Evolutionary conservation across 2,329 filamentous ascomycete genomes (phyloP).

Genomic region (Furcasterigmium sp.): DNA sequence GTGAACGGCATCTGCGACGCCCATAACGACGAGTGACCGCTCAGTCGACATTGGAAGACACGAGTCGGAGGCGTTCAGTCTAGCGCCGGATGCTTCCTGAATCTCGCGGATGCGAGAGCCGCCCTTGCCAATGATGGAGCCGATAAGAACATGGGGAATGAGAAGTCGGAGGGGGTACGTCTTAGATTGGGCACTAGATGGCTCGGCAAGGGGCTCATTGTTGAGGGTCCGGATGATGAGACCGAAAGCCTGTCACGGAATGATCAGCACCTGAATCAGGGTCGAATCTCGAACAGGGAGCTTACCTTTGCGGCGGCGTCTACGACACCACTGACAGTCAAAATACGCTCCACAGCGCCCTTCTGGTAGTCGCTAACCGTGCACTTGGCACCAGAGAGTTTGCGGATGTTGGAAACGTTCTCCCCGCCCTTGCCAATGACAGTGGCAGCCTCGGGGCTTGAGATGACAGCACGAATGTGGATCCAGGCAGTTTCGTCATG

Average conservation of each 20-base stretch:
- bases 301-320: conserved; percentile 92
- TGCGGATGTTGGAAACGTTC: conserved; percentile 95
- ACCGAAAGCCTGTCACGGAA: conserved; percentile 74
- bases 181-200: conserved; percentile 91
- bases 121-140: conserved; percentile 97
- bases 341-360: conserved; percentile 92
- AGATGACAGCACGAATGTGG: conserved; percentile 94
- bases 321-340: conserved; percentile 94
- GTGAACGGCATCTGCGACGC: conserved; percentile 95
- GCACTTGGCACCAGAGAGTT: conserved; percentile 93
- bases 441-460: conserved; percentile 93
- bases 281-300: no score
- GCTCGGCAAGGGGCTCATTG: conserved; percentile 84
- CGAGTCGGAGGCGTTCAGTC: conserved; percentile 92
- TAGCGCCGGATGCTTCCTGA: conserved; percentile 92
- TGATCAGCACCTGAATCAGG: no score
- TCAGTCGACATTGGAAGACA: conserved; percentile 93
- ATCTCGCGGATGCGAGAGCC: conserved; percentile 96
- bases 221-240: conserved; percentile 97
- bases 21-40: conserved; percentile 95
- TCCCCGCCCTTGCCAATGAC: conserved; percentile 98
- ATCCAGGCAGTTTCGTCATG: conserved; percentile 96
- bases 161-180: conserved; percentile 94
- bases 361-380: conserved; percentile 98
- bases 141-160: conserved; percentile 94